Percentiles rank a stretch among this genome's conserved stretches.
Conservation (phyloP, 345 rosid genomes). For the Citrus sinensis region DVS_A1.0 CM039163.1:41137501-41138000, state of each 20-base stretch:
- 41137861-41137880: no score
- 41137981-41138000: no score
- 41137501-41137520: not conserved
- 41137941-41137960: no score
- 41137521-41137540: no score
- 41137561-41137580: slow-evolving; percentile 5
- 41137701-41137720: not conserved
- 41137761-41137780: not conserved
- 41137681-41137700: not conserved
- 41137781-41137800: not conserved
- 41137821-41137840: not conserved
- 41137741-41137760: not conserved
- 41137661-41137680: not conserved
- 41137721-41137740: not conserved
- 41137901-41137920: no score
- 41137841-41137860: no score
- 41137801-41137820: not conserved
- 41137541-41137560: not conserved
- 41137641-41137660: slow-evolving; percentile 10
- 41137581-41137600: not conserved
- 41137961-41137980: no score
- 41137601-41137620: slow-evolving; percentile 10
- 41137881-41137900: no score
- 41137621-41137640: slow-evolving; percentile 5
- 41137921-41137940: no score